These are phyloP conservation scores for Thermomyces lanuginosus DNA, from an alignment of 2,329 filamentous ascomycete species.

Conservation along the genomic window DNA sequence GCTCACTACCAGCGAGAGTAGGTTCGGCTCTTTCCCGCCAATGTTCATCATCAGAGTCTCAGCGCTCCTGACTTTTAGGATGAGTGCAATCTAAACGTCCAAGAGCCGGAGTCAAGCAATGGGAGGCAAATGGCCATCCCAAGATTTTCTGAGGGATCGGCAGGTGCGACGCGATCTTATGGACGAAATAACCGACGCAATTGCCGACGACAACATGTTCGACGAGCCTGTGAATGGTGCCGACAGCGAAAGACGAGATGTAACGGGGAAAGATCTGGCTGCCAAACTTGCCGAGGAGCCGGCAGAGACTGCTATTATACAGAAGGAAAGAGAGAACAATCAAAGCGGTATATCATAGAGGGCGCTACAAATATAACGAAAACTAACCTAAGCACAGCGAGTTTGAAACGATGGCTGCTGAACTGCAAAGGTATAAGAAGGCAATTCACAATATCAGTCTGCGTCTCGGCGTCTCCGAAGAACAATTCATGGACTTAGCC, in stretches of 20 bases:
- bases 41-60: no score
- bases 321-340: slow-evolving; percentile 30
- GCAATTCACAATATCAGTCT: slow-evolving; percentile 21
- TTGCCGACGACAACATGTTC: no score
- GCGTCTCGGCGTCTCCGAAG: slow-evolving; percentile 21
- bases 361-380: neutral
- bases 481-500: slow-evolving; percentile 20
- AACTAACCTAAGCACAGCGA: slow-evolving; percentile 14
- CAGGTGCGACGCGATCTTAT: slow-evolving; percentile 17
- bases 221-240: slow-evolving; percentile 30
- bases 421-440: slow-evolving; percentile 26
- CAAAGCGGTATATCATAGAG: slow-evolving; percentile 23
- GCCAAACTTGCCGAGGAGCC: slow-evolving; percentile 28
- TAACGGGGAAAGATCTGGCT: slow-evolving; percentile 28
- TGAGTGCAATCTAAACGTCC: neutral
- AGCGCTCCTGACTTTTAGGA: slow-evolving; percentile 10
- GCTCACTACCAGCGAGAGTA: slow-evolving; percentile 15
- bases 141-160: slow-evolving; percentile 17
- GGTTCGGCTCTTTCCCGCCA: slow-evolving; percentile 2
- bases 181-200: slow-evolving; percentile 21
- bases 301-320: slow-evolving; percentile 30
- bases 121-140: slow-evolving; percentile 23
- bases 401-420: slow-evolving; percentile 25
- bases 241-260: slow-evolving; percentile 31
- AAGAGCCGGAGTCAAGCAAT: slow-evolving; percentile 11